Conservation (phyloP, 2,329 filamentous ascomycete genomes). For the Hirsutella minnesotensis region DNA sequence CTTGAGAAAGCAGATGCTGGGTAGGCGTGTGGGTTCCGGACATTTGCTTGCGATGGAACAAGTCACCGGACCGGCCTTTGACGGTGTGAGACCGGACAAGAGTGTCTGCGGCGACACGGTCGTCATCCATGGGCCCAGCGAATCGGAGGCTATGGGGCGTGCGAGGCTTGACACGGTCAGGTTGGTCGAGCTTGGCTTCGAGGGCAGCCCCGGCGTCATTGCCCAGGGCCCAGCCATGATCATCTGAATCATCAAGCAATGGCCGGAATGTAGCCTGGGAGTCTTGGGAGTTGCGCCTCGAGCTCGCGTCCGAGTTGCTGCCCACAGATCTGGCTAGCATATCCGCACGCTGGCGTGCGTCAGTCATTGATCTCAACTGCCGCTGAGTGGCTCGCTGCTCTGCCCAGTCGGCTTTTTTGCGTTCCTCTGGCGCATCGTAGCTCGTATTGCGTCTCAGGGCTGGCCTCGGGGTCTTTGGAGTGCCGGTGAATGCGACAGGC, state of each 20-base stretch:
- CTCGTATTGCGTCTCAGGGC: conserved; percentile 30
- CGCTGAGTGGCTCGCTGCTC: conserved; percentile 24
- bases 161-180: conserved; percentile 9
- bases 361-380: conserved; percentile 26
- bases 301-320: conserved; percentile 23
- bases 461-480: conserved; percentile 18
- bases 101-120: conserved; percentile 20
- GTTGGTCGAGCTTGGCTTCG: not conserved
- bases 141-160: conserved; percentile 14
- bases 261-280: conserved; percentile 19
- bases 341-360: conserved; percentile 26
- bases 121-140: conserved; percentile 8
- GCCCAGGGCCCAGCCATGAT: conserved; percentile 7
- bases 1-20: conserved; percentile 36
- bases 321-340: conserved; percentile 27
- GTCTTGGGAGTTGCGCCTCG: conserved; percentile 22
- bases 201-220: conserved; percentile 9
- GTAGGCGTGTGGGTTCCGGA: conserved; percentile 27
- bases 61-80: conserved; percentile 15
- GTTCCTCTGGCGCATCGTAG: conserved; percentile 27
- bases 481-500: conserved; percentile 1
- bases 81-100: conserved; percentile 21
- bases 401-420: conserved; percentile 26
- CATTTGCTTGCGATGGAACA: conserved; percentile 16
- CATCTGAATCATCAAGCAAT: conserved; percentile 18